Evolutionary conservation across 805 yeast species (phyloP), one percentile per base, ranked within the genome.

Genomic region (Kodamaea laetipori): DNA sequence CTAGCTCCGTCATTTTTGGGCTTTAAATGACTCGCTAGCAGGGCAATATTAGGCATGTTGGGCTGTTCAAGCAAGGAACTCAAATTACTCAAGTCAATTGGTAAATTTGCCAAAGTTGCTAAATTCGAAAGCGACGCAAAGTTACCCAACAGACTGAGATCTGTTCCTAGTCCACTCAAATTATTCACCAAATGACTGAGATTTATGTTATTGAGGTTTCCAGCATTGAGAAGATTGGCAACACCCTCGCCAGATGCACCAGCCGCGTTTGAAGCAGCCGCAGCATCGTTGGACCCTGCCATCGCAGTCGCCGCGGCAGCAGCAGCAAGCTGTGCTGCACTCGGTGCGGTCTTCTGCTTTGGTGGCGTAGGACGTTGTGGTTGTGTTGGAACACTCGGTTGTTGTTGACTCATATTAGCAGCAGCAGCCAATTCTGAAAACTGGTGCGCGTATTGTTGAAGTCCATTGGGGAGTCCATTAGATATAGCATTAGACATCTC

Each of bases 71-170:
- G 17, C 11, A 30, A 6, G 3, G 34, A 30, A 30, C 34, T 30
- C 41, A 70, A 52, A 39, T 62, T 66, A 38, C 63, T 59, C 41
- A 69, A 55, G 46, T 69, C 75, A 7, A 67, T 59, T 4, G 74
- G 75, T 17, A 69, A 53, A 43, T 70, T 73, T 1, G 76, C 76
- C 48, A 71, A 58, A 8, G 67, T 61, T 1, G 76, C 76, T 38
- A 71, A 57, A 45, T 66, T 69, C 26, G 67, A 60, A 32, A 71
- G 55, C 48, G 61, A 67, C 9, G 75, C 71, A 33, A 69, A 48
- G 45, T 63, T 67, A 4, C 71, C 71, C 12, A 69, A 50, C 16
- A 57, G 52, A 41, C 66, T 57, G 32, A 69, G 49, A 43, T 69
- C 71, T 13, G 64, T 61, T 11, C 69, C 66, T 11, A 66, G 40